Base-by-base conservation (phyloP, 2,329 filamentous ascomycete species). In the Sphaceloma murrayae region DNA sequence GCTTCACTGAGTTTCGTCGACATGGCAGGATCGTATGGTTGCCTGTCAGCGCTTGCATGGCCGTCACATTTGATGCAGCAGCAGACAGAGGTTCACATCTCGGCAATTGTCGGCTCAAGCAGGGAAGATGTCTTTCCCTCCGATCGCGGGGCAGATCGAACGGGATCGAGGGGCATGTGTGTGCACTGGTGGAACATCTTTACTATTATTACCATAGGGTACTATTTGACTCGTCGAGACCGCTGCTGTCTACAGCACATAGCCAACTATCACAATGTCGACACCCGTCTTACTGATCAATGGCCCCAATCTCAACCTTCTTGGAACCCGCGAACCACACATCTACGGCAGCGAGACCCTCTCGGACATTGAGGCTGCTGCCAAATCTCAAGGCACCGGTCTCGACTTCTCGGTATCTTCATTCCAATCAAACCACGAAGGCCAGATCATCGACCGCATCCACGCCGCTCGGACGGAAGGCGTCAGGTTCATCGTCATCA, bases 281-380 rank as follows among this genome's bases (percentile, higher is more conserved):
- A 64, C 62, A 51, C 62, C 56, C 33, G 77, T 86, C 57, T 77
- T 86, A 53, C 69, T 86, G 52, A 77, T 87, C 67, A 86, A 86
- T 62, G 82, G 83, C n/a, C 82, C 82, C 22, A 88, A 88, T 61
- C 78, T 88, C 54, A 87, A 87, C 64, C 78, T 88, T 39, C 73
- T 88, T 21, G 83, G 83, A 26, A 80, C 75, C 9, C 73, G 84
- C 16, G 82, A 89, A 59, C 82, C 83, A 11, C 66, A 77, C 19
- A 72, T 85, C 54, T 87, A 88, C 65, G 83, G 83, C 56, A 69
- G 67, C 49, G 78, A 77, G 1, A 85, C 82, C 0, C 75, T 88
- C 9, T 40, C 66, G 14, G 74, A 84, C 51, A 71, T 88, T 11
- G 68, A 77, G 34, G 48, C 60, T 2, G 53, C 64, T 7, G 72